Evolutionary conservation across 345 rosid species (phyloP).

Genomic region (Ricinus communis): DNA sequence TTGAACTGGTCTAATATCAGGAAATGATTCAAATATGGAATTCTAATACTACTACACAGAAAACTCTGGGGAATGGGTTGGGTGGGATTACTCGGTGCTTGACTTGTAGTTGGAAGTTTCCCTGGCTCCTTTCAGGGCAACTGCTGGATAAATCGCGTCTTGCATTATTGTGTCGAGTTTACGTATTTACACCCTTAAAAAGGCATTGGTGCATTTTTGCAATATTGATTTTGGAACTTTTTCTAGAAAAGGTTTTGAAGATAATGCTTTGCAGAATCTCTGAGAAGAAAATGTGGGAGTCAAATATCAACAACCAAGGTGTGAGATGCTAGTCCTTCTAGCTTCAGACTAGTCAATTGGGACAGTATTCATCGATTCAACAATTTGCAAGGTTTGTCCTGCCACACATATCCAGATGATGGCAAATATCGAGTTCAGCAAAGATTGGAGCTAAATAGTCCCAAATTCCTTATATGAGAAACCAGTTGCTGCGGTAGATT

Average conservation of each 20-base stretch:
- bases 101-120: background rate
- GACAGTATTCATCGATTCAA: background rate
- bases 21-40: background rate
- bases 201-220: background rate
- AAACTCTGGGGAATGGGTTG: background rate
- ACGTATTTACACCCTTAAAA: background rate
- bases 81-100: background rate
- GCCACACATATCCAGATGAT: background rate
- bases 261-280: conserved; percentile 28
- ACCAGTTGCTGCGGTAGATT: background rate
- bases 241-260: background rate
- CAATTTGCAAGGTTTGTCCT: background rate
- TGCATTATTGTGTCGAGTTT: background rate
- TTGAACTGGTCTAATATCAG: background rate
- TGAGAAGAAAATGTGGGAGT: conserved; percentile 35
- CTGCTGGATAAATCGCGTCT: background rate
- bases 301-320: conserved; percentile 12
- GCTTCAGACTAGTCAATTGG: background rate
- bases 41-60: background rate
- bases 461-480: background rate
- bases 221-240: background rate
- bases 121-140: background rate
- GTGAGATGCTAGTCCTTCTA: background rate
- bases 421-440: too few species aligned
- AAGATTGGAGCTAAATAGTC: background rate